phyloP scores from a whole-genome alignment of 2,329 filamentous ascomycete genomes.

The Fusarium algeriense region DNA sequence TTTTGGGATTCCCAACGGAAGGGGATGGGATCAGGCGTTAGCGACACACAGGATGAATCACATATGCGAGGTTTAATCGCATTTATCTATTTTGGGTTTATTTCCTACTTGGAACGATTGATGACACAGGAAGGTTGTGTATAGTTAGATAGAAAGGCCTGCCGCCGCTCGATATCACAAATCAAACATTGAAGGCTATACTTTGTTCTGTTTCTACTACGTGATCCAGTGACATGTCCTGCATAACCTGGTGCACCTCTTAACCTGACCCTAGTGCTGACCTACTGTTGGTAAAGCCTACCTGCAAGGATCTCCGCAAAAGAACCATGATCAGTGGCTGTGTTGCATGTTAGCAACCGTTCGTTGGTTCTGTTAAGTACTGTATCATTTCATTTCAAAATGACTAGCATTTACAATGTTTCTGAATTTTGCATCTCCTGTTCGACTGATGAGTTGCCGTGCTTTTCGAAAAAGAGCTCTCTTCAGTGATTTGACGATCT shows the following conservation, averaged over 20 bases:
- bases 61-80: conserved; percentile 34
- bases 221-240: background rate
- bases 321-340: conserved; percentile 2
- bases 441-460: conserved; percentile 4
- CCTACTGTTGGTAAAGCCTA: background rate
- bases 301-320: background rate
- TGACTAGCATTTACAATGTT: conserved; percentile 14
- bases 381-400: background rate
- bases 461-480: background rate
- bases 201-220: background rate
- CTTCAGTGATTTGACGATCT: background rate
- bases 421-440: background rate
- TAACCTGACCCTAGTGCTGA: conserved; percentile 4
- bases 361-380: background rate
- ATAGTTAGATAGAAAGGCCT: conserved; percentile 48
- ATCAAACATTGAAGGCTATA: conserved; percentile 32
- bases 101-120: conserved; percentile 41
- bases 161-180: conserved; percentile 44
- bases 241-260: background rate
- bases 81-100: conserved; percentile 40
- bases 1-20: conserved; percentile 38
- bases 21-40: conserved; percentile 42
- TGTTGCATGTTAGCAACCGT: background rate
- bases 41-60: conserved; percentile 38
- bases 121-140: conserved; percentile 47